Base-by-base conservation (phyloP, 176 grass and related monocot species). In the Guadua angustifolia region DNA sequence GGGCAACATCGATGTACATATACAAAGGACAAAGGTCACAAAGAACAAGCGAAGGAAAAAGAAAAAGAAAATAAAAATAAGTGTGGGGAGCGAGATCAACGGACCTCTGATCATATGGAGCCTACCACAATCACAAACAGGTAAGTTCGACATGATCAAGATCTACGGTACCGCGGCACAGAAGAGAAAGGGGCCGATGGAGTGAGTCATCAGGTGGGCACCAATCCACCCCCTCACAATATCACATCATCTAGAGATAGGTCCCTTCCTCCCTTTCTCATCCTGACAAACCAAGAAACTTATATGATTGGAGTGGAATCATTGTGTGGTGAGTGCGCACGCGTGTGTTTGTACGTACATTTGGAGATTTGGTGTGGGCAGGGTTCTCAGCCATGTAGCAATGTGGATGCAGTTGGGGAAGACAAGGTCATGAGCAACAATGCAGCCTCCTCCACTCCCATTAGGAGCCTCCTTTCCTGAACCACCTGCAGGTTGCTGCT, bases 351-450 rank as follows among this genome's bases (percentile, higher is more conserved):
- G 50, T 88, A 62, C 80, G 69, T 85, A 75, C 82, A 89, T 42
- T 42, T 52, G 25, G 39, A 32, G 24, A 38, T 66, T 63, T 43
- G 35, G 66, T 35, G 38, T 57, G 66, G 33, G 38, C 11, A 73
- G 42, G 26, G 8, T 43, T 75, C 26, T 90, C 58, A 91, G 74
- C 86, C 88, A 66, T 88, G 88, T 80, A 94, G 62, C 24, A 80
- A 61, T 69, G 82, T 75, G 52, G 82, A 80, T 44, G 82, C 24
- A 79, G 79, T 78, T 25, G 92, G 88, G 50, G 87, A 94, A n/a
- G 95, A 97, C n/a, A 97, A 82, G 32, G 95, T 83, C 92, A 97
- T 94, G 46, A 97, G 88, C 42, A 97, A 73, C 3, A 89, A 75
- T 1, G 95, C 95, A 38, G 95, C 95, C 70, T 97, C 95, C 46